A percentile compares a stretch with the other conserved stretches of the same genome.
phyloP scores from a whole-genome alignment of 768 basidiomycete species.

The Tylopilus sp. region DNA sequence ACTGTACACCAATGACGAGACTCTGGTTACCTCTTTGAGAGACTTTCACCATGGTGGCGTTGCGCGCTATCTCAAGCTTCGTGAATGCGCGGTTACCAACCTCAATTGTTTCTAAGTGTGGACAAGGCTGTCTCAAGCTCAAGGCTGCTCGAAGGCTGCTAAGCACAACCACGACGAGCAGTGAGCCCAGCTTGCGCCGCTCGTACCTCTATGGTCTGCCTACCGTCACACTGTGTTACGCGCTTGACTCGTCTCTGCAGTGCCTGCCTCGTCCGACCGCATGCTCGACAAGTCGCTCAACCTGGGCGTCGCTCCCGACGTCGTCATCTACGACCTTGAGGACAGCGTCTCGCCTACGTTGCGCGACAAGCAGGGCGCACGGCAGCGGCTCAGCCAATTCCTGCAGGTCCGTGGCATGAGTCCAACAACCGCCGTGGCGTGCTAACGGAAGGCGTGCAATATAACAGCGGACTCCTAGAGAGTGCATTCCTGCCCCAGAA shows the following conservation, averaged over 20 bases:
- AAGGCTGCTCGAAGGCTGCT: constrained; percentile 5
- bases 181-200: constrained; percentile 34
- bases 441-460: constrained; percentile 15
- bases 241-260: constrained; percentile 31
- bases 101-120: neutral
- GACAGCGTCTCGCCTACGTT: constrained; percentile 71
- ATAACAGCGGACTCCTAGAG: constrained; percentile 23
- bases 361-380: constrained; percentile 56
- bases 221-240: neutral
- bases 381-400: constrained; percentile 53
- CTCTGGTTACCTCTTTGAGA: no score
- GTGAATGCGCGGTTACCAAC: neutral
- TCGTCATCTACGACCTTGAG: constrained; percentile 85
- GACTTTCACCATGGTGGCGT: neutral
- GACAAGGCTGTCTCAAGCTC: neutral
- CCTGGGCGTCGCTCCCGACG: constrained; percentile 52
- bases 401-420: constrained; percentile 43
- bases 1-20: no score
- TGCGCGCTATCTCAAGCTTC: constrained; percentile 8
- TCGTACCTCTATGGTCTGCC: constrained; percentile 60
- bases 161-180: constrained; percentile 17
- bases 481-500: constrained; percentile 40
- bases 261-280: constrained; percentile 74
- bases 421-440: neutral
- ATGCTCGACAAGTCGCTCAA: constrained; percentile 79